Evolutionary conservation across 257 asterid genomes (phyloP).

Genomic region (Eustoma russellianum): DNA sequence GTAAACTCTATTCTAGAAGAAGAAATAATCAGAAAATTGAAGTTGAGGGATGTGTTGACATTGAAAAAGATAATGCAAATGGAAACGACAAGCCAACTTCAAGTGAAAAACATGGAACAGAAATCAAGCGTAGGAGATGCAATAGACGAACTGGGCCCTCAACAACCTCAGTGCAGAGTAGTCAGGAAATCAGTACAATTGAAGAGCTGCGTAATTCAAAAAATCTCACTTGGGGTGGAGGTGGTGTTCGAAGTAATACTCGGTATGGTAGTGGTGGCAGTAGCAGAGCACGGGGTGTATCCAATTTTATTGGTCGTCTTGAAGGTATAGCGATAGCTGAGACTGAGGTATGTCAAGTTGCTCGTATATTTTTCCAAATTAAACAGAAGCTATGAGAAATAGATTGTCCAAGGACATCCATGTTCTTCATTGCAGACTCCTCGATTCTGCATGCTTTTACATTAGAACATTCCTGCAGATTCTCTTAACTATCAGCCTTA

Average conservation of each 20-base stretch:
- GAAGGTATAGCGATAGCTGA: slow-evolving; percentile 9
- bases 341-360: slow-evolving; percentile 16
- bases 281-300: slow-evolving; percentile 16
- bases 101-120: slow-evolving; percentile 19
- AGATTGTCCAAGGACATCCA: too few relatives aligned
- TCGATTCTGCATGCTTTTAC: background rate
- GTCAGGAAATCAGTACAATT: slow-evolving; percentile 14
- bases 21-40: slow-evolving; percentile 16
- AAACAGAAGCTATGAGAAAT: background rate
- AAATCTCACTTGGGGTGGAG: slow-evolving; percentile 30
- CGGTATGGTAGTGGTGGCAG: slow-evolving; percentile 27
- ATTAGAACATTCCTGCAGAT: background rate
- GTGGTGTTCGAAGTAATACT: slow-evolving; percentile 30
- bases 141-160: slow-evolving; percentile 14
- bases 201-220: slow-evolving; percentile 14
- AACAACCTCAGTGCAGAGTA: slow-evolving; percentile 4
- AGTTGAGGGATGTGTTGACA: slow-evolving; percentile 15
- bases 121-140: slow-evolving; percentile 18
- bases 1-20: slow-evolving; percentile 21
- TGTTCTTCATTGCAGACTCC: background rate
- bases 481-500: background rate
- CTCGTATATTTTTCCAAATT: background rate
- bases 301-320: slow-evolving; percentile 24
- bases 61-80: slow-evolving; percentile 22
- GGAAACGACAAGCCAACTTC: slow-evolving; percentile 17